phyloP scores from a whole-genome alignment of 2,329 filamentous ascomycete species.

The Xylariaceae sp. region DNA sequence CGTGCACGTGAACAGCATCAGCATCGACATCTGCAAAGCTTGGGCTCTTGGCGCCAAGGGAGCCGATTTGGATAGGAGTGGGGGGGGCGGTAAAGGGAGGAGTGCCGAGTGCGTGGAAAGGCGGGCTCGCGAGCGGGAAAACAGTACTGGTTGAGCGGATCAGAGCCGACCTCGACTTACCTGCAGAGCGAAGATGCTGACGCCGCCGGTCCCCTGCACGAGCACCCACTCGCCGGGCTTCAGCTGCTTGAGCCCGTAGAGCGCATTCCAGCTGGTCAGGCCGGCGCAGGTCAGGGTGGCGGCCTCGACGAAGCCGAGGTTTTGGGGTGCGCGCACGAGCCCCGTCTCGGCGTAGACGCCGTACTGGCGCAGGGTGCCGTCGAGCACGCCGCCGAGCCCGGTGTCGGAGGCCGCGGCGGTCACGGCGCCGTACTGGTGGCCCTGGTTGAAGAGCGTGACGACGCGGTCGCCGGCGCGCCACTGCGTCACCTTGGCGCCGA shows the following conservation, averaged over 20 bases:
- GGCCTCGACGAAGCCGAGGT: constrained; percentile 45
- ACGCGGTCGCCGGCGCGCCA: constrained; percentile 48
- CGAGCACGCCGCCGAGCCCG: constrained; percentile 58
- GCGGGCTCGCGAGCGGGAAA: background rate
- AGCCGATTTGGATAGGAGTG: too few relatives aligned
- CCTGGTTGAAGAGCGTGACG: constrained; percentile 55
- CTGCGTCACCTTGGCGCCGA: constrained; percentile 40
- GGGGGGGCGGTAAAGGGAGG: too few relatives aligned
- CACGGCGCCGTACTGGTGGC: constrained; percentile 39
- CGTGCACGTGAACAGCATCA: too few relatives aligned
- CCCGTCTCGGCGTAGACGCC: constrained; percentile 61
- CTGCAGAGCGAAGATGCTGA: constrained; percentile 58
- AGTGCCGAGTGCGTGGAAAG: background rate
- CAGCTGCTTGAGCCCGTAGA: constrained; percentile 49
- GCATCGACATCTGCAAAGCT: too few relatives aligned
- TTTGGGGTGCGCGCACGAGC: constrained; percentile 54
- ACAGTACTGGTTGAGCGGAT: too few relatives aligned
- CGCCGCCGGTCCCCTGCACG: constrained; percentile 64
- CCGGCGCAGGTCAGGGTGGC: constrained; percentile 53
- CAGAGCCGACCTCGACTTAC: too few relatives aligned
- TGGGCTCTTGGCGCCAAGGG: too few relatives aligned
- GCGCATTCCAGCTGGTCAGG: constrained; percentile 58
- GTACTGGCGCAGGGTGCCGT: constrained; percentile 62
- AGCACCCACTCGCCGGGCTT: constrained; percentile 52
- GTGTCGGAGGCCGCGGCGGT: constrained; percentile 30